These are phyloP conservation scores for Globisporangium nodosum DNA, from an alignment of 352 stramenopile genomes.

Conservation along the genomic window DNA sequence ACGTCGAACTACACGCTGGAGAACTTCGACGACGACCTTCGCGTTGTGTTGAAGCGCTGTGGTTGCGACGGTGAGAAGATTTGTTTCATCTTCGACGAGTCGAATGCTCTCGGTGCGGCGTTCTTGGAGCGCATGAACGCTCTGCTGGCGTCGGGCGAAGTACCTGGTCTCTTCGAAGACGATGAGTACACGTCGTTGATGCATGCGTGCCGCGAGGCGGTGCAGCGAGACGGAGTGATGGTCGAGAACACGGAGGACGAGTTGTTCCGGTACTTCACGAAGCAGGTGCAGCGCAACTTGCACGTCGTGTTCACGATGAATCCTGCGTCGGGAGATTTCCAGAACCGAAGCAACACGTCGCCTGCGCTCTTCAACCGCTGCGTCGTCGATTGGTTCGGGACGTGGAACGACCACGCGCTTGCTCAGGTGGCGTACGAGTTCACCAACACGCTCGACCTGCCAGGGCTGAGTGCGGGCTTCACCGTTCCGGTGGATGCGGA, in stretches of 20 bases:
- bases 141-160: conserved; percentile 98
- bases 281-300: conserved; percentile 97
- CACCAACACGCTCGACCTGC: conserved; percentile 93
- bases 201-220: conserved; percentile 91
- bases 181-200: conserved; percentile 98
- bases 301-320: conserved; percentile 99
- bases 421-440: conserved; percentile 98
- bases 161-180: conserved; percentile 99
- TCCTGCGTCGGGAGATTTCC: conserved; percentile 95
- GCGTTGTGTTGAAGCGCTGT: conserved; percentile 95
- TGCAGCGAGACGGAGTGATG: conserved; percentile 88
- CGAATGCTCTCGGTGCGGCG: conserved; percentile 96
- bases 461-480: conserved; percentile 75
- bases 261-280: conserved; percentile 96
- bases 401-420: conserved; percentile 97
- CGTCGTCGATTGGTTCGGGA: conserved; percentile 99
- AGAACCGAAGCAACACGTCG: conserved; percentile 96
- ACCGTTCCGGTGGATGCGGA: conserved; percentile 38
- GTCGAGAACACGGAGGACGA: conserved; percentile 94
- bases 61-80: conserved; percentile 98
- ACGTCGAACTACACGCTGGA: conserved; percentile 98
- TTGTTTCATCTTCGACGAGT: conserved; percentile 99
- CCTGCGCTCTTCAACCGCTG: conserved; percentile 99
- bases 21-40: conserved; percentile 99
- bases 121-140: conserved; percentile 99